Evolutionary conservation across 2,329 filamentous ascomycete species (phyloP).

Genomic region (Bisporella sp.): DNA sequence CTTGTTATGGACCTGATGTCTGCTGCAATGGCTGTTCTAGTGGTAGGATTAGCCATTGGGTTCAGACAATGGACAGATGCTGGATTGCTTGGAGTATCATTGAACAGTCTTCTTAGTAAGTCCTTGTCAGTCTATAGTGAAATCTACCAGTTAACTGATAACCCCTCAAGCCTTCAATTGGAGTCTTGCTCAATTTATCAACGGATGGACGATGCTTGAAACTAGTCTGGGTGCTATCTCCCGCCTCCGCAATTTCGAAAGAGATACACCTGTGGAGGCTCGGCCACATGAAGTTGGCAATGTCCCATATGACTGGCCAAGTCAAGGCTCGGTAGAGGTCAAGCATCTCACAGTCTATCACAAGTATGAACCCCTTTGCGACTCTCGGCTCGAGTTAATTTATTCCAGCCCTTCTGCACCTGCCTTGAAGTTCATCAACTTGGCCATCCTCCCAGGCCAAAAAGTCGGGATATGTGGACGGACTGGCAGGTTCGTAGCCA

Average conservation of each 20-base stretch:
- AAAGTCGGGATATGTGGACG: slow-evolving; percentile 45
- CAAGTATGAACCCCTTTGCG: slow-evolving; percentile 6
- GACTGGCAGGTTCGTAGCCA: slow-evolving; percentile 29
- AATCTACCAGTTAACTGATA: background rate
- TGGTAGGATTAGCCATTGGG: slow-evolving; percentile 12
- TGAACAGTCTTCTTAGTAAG: slow-evolving; percentile 6
- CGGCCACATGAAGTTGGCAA: background rate
- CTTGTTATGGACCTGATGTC: slow-evolving; percentile 28
- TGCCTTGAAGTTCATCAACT: slow-evolving; percentile 20
- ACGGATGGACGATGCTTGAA: slow-evolving; percentile 46
- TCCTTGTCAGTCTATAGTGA: background rate
- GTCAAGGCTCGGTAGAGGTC: slow-evolving; percentile 24
- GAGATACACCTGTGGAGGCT: slow-evolving; percentile 24
- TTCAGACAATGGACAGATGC: slow-evolving; percentile 1
- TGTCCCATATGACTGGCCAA: slow-evolving; percentile 6
- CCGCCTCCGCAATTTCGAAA: slow-evolving; percentile 43
- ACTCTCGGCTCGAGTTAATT: background rate
- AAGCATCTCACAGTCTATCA: slow-evolving; percentile 19
- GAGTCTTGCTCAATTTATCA: slow-evolving; percentile 6
- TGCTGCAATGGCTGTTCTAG: slow-evolving; percentile 35
- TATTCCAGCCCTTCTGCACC: background rate
- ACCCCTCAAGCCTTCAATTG: slow-evolving; percentile 6
- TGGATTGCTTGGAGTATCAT: slow-evolving; percentile 5
- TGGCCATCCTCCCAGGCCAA: slow-evolving; percentile 55
- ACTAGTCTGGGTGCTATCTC: slow-evolving; percentile 49